Evolutionary conservation across 495 filamentous ascomycete genomes (phyloP), one percentile per base, ranked within the genome.

Genomic region (Penicillium cataractarum): DNA sequence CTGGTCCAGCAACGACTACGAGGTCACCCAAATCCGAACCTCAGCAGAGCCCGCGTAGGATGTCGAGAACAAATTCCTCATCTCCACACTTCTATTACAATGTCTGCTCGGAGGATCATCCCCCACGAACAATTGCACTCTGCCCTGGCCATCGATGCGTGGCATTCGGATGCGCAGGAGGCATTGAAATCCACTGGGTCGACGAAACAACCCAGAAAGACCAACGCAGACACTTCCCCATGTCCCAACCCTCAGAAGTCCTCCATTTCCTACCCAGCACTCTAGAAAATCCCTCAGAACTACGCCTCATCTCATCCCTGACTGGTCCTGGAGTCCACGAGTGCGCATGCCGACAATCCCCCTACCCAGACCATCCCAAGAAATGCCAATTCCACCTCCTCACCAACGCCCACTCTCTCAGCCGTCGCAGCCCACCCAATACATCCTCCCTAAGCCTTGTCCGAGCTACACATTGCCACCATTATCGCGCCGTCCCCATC

Each of bases 181-280:
- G 89, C 8, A 86, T 92, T 44, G 88, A 92, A 64, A 72, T 92
- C 9, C 87, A 90, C 64, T 92, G 90, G 88, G 76, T 90, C 27
- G 88, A 91, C 67, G 83, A 84, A 42, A 65, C 82, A 29, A 88
- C 82, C 4, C 82, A 84, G 1, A 82, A 84, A 60, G 80, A 86
- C 49, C 70, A 75, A 83, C 53, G 87, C 77, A 71, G 82, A 80
- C 63, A 89, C 78, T 89, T 92, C 57, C 86, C 87, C 2, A 84
- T 91, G 57, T 84, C 86, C 5, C 81, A 87, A 39, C 84, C 89
- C 2, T 85, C 84, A 0, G 90, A 92, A 59, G 82, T 83, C 60
- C 67, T 92, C 7, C 87, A 87, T 65, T 92, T 92, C 68, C 76
- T 92, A 22, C 84, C 87, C 6, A 84, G 82, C 33, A 81, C 81